Percentiles rank a stretch among this genome's conserved stretches.
Conservation (phyloP, 305 asterid genomes). For the Andrographis paniculata region DNA sequence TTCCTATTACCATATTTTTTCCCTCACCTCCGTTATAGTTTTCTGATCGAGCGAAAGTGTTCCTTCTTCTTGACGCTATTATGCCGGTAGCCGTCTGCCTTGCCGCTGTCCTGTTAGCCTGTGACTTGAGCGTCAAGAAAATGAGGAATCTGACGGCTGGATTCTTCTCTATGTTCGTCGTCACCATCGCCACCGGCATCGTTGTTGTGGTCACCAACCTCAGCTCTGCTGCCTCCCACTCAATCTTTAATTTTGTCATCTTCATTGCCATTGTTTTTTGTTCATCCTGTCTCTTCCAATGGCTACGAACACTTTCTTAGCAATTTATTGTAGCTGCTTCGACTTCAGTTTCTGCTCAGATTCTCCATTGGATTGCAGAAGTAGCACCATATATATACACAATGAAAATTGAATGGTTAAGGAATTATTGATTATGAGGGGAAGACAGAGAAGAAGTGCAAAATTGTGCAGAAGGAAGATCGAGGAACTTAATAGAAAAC, state of each 20-base stretch:
- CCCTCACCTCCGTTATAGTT: conserved; percentile 39
- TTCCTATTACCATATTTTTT: conserved; percentile 45
- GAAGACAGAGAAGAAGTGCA: too few relatives aligned
- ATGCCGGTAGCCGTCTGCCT: conserved; percentile 37
- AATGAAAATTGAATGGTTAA: too few relatives aligned
- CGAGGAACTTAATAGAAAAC: too few relatives aligned
- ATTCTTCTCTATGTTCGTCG: conserved; percentile 38
- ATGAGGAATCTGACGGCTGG: conserved; percentile 47
- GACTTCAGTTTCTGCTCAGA: too few relatives aligned
- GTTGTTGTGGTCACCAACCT: conserved; percentile 55
- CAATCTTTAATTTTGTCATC: conserved; percentile 14
- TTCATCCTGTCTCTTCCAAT: conserved; percentile 27
- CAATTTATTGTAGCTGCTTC: too few relatives aligned
- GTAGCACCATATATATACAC: too few relatives aligned
- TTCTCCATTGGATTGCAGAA: too few relatives aligned
- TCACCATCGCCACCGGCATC: conserved; percentile 40
- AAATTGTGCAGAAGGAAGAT: too few relatives aligned
- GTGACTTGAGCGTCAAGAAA: conserved; percentile 24
- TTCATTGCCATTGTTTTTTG: conserved; percentile 31
- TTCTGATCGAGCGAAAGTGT: conserved; percentile 31
- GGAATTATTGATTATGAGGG: too few relatives aligned
- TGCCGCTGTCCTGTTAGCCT: conserved; percentile 28
- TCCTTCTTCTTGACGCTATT: conserved; percentile 44
- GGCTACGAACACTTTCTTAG: too few relatives aligned
- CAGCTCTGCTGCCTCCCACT: conserved; percentile 11